phyloP scores from a whole-genome alignment of 805 yeast genomes.

The Yarrowia hollandica region DNA sequence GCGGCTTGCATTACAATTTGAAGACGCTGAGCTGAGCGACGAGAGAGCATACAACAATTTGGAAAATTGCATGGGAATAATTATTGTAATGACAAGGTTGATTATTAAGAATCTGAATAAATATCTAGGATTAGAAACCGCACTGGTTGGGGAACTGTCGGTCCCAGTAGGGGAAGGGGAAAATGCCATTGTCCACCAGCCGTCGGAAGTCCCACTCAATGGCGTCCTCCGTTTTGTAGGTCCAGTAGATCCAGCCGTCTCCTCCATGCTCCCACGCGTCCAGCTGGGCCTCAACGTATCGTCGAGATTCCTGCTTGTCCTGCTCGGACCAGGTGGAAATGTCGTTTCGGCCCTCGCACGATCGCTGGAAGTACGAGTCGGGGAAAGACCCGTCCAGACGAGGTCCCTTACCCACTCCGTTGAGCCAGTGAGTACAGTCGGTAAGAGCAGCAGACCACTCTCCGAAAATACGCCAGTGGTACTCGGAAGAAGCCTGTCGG shows the following conservation, averaged over 20 bases:
- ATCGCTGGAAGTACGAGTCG: conserved; percentile 52
- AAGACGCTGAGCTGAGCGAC: no score
- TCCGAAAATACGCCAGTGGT: conserved; percentile 77
- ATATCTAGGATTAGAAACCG: conserved; percentile 32
- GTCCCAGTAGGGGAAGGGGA: conserved; percentile 77
- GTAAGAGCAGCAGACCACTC: conserved; percentile 93
- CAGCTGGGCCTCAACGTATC: conserved; percentile 83
- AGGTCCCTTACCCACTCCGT: conserved; percentile 82
- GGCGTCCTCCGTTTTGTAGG: conserved; percentile 82
- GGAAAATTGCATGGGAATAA: no score
- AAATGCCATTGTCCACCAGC: conserved; percentile 57
- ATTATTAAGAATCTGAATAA: conserved; percentile 15
- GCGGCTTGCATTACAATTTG: no score
- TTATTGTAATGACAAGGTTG: not conserved
- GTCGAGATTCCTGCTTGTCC: conserved; percentile 59
- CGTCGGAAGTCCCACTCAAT: conserved; percentile 82
- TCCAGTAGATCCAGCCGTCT: conserved; percentile 92
- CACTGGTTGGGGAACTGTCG: conserved; percentile 75
- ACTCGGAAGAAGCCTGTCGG: conserved; percentile 48
- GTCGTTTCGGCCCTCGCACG: conserved; percentile 58
- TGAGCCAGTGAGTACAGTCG: conserved; percentile 85
- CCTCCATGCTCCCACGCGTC: conserved; percentile 70
- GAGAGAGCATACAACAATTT: no score
- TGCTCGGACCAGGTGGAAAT: conserved; percentile 58
- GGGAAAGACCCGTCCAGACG: conserved; percentile 66